Evolutionary conservation across 768 basidiomycete species (phyloP).

Genomic region (Suillus subluteus): DNA sequence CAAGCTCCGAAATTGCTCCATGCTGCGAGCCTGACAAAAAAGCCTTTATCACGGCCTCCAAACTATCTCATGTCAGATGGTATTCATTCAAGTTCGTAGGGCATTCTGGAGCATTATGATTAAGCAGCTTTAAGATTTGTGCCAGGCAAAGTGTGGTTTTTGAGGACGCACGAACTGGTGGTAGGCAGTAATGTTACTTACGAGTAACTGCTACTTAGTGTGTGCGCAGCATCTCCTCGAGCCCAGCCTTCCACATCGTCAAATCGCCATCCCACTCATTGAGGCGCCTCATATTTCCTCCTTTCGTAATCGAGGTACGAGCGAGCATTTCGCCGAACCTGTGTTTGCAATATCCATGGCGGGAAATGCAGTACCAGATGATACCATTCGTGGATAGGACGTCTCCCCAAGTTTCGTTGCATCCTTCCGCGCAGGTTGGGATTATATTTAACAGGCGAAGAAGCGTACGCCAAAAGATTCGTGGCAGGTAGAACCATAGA

Average conservation of each 20-base stretch:
- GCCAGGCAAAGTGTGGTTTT: too few relatives aligned
- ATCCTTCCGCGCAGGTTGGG: conserved; percentile 52
- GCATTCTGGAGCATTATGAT: too few relatives aligned
- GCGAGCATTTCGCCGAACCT: conserved; percentile 23
- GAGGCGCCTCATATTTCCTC: conserved; percentile 49
- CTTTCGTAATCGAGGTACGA: conserved; percentile 27
- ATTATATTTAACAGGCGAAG: conserved; percentile 41
- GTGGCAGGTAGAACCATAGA: conserved; percentile 60
- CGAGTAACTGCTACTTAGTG: too few relatives aligned
- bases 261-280: conserved; percentile 55
- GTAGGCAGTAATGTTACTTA: too few relatives aligned
- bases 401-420: conserved; percentile 43
- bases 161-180: too few relatives aligned
- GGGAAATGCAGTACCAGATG: conserved; percentile 51
- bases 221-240: conserved; percentile 18
- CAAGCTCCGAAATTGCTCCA: too few relatives aligned
- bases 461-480: conserved; percentile 57
- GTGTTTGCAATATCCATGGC: conserved; percentile 36
- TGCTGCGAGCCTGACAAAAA: too few relatives aligned
- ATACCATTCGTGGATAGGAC: conserved; percentile 52
- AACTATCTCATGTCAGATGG: too few relatives aligned
- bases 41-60: too few relatives aligned
- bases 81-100: too few relatives aligned
- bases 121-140: too few relatives aligned
- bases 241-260: conserved; percentile 39